These are phyloP conservation scores for Solanum paucissectum DNA, from an alignment of 257 asterid species.

Conservation along the genomic window DNA sequence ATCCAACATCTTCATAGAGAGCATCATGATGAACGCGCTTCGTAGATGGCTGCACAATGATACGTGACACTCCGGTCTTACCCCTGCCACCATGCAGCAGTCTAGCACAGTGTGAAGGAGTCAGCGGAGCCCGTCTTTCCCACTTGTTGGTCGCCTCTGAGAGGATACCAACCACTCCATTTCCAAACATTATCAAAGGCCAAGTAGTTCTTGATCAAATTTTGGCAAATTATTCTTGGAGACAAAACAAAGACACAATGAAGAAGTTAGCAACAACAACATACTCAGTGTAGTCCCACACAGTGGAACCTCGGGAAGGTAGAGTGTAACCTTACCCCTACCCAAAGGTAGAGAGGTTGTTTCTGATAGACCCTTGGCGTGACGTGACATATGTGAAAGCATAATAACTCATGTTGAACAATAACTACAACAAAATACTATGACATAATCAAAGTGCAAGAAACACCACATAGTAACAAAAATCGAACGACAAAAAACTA, in stretches of 20 bases:
- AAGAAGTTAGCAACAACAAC: background rate
- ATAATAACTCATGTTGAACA: background rate
- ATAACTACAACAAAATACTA: background rate
- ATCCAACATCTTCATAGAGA: conserved; percentile 91
- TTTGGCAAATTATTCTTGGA: background rate
- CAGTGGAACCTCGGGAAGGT: background rate
- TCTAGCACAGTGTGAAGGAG: conserved; percentile 91
- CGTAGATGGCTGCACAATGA: conserved; percentile 84
- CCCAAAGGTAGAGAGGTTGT: background rate
- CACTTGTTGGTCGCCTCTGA: conserved; percentile 94
- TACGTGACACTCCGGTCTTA: conserved; percentile 75
- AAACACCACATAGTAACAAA: background rate
- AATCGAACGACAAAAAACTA: background rate
- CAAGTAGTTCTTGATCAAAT: background rate
- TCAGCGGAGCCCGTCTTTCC: conserved; percentile 92
- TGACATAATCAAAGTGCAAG: background rate
- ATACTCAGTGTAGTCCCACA: background rate
- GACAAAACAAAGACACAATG: background rate
- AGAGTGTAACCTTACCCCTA: background rate
- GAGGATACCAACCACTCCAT: conserved; percentile 84
- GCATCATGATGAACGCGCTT: conserved; percentile 90
- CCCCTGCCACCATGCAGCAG: conserved; percentile 64
- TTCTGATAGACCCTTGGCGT: background rate
- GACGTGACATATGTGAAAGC: background rate
- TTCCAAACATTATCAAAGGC: conserved; percentile 49